A percentile compares a stretch with the other conserved stretches of the same genome.
Evolutionary conservation across 805 yeast genomes (phyloP).

Genomic region (Lipomyces yamanashiensis): DNA sequence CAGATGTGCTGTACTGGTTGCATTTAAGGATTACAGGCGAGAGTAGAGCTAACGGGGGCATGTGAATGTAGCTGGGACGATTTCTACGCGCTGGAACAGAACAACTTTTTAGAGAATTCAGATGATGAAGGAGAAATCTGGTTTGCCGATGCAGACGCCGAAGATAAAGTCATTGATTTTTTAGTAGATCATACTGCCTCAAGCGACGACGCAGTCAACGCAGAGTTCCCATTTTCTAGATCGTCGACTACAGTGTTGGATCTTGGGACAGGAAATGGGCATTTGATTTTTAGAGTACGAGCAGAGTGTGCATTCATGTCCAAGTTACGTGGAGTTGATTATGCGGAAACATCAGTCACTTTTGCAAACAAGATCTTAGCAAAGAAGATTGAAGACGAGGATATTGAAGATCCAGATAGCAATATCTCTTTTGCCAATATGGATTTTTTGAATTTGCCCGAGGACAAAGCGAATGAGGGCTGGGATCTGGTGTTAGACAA

Average conservation of each 20-base stretch:
- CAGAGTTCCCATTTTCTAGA: slow-evolving; percentile 22
- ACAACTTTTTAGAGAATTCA: slow-evolving; percentile 72
- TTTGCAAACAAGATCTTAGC: slow-evolving; percentile 69
- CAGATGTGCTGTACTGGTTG: background rate
- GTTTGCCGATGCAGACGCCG: slow-evolving; percentile 97
- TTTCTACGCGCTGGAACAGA: slow-evolving; percentile 73
- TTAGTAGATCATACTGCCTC: slow-evolving; percentile 56
- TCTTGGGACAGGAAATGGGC: slow-evolving; percentile 97
- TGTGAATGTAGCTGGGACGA: slow-evolving; percentile 69
- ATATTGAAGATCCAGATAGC: slow-evolving; percentile 40
- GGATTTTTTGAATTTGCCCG: slow-evolving; percentile 62
- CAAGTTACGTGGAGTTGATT: slow-evolving; percentile 75
- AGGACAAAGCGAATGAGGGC: slow-evolving; percentile 46
- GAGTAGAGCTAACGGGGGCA: background rate
- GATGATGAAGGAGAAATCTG: slow-evolving; percentile 94
- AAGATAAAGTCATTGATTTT: slow-evolving; percentile 76
- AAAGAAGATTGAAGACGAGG: slow-evolving; percentile 45
- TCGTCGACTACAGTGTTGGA: slow-evolving; percentile 21
- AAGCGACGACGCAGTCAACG: slow-evolving; percentile 26
- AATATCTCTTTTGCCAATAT: slow-evolving; percentile 61
- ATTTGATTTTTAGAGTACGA: slow-evolving; percentile 73
- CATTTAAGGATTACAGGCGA: background rate
- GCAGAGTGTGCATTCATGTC: slow-evolving; percentile 62
- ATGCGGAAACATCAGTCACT: slow-evolving; percentile 76
- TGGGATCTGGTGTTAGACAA: slow-evolving; percentile 86